These are phyloP conservation scores for Verticillium nonalfalfae DNA, from an alignment of 2,329 filamentous ascomycete genomes.

Conservation along the genomic window DNA sequence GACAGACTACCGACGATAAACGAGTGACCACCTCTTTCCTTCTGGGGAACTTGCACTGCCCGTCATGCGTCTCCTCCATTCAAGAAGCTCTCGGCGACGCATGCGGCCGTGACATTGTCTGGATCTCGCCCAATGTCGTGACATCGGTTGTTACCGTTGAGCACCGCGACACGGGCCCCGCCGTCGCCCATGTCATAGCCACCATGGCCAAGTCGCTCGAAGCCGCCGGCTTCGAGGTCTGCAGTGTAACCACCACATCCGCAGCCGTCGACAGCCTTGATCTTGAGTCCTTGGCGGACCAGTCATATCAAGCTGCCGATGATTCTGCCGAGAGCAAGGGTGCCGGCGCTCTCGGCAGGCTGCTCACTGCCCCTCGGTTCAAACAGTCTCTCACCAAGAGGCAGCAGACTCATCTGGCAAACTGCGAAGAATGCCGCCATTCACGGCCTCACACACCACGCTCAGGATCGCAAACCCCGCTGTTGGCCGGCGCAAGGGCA, in stretches of 20 bases:
- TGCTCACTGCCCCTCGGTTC: conserved; percentile 13
- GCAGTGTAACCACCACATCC: conserved; percentile 35
- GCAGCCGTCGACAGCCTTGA: conserved; percentile 19
- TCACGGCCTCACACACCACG: conserved; percentile 6
- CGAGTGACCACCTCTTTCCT: conserved; percentile 53
- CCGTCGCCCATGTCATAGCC: conserved; percentile 29
- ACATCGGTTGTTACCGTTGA: conserved; percentile 61
- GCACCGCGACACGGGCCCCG: conserved; percentile 34
- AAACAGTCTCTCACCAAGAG: conserved; percentile 6
- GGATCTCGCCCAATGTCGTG: conserved; percentile 65
- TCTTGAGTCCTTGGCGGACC: conserved; percentile 5
- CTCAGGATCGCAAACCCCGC: neutral
- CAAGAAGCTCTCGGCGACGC: conserved; percentile 46
- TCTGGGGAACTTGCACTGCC: conserved; percentile 71
- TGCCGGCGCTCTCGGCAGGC: conserved; percentile 16
- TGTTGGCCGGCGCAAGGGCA: neutral
- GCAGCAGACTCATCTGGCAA: conserved; percentile 28
- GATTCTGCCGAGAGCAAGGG: conserved; percentile 12
- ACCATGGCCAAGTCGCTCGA: conserved; percentile 42
- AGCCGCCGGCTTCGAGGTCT: conserved; percentile 53
- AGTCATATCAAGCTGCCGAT: conserved; percentile 10
- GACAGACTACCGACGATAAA: neutral
- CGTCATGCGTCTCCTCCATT: conserved; percentile 65
- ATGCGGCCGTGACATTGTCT: conserved; percentile 39
- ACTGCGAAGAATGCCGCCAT: conserved; percentile 34